A percentile compares a stretch with the other conserved stretches of the same genome.
Conservation (phyloP, 805 yeast genomes). For the Komagataella populi region DNA sequence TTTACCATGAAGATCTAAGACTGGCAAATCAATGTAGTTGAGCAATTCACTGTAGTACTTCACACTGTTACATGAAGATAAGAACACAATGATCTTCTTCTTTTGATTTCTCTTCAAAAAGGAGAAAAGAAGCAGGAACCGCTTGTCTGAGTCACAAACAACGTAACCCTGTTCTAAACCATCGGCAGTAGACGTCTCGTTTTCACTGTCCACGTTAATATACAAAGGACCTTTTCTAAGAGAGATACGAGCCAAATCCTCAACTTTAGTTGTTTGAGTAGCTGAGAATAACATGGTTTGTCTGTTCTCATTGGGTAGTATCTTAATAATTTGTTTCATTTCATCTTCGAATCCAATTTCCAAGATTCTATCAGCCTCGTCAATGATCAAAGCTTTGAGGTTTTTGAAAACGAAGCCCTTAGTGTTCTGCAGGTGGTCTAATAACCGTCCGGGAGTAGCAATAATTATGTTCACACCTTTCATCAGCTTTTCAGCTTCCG, state of each 20-base stretch:
- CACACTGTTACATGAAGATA: slow-evolving; percentile 94
- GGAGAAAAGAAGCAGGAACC: slow-evolving; percentile 82
- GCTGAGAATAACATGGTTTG: slow-evolving; percentile 98
- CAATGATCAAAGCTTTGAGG: slow-evolving; percentile 85
- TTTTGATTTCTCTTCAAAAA: slow-evolving; percentile 86
- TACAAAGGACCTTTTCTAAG: slow-evolving; percentile 86
- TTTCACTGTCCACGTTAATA: slow-evolving; percentile 81
- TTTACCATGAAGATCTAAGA: slow-evolving; percentile 90
- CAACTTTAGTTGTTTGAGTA: slow-evolving; percentile 97
- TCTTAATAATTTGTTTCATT: slow-evolving; percentile 92
- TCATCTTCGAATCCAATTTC: slow-evolving; percentile 99
- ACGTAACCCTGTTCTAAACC: slow-evolving; percentile 98
- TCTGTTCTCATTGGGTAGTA: slow-evolving; percentile 84
- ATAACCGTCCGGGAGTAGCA: slow-evolving; percentile 95
- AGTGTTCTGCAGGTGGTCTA: slow-evolving; percentile 95
- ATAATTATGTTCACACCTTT: slow-evolving; percentile 90
- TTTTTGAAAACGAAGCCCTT: slow-evolving; percentile 89
- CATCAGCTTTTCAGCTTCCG: slow-evolving; percentile 86
- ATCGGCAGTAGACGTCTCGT: slow-evolving; percentile 82
- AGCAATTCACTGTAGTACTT: slow-evolving; percentile 90
- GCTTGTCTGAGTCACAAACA: slow-evolving; percentile 90
- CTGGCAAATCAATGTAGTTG: slow-evolving; percentile 95
- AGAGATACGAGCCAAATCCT: slow-evolving; percentile 94
- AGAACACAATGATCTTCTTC: slow-evolving; percentile 86
- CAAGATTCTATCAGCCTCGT: slow-evolving; percentile 95